These are phyloP conservation scores for Coemansia sp. DNA, from an alignment of 371 early-diverging fungal genomes.

Conservation along the genomic window DNA sequence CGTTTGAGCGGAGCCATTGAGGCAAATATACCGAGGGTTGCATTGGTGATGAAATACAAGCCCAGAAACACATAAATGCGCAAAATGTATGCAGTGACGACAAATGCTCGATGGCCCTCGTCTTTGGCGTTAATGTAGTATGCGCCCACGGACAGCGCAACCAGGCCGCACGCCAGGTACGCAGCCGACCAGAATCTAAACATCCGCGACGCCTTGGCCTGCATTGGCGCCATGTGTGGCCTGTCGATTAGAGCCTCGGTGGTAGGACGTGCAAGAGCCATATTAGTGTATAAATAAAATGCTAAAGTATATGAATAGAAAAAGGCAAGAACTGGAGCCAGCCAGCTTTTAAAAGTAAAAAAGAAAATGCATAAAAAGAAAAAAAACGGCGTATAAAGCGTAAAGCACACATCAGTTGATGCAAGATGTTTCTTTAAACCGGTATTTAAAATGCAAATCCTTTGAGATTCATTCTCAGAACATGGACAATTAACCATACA, in stretches of 20 bases:
- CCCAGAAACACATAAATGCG: constrained; percentile 32
- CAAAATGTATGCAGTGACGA: constrained; percentile 19
- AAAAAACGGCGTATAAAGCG: background rate
- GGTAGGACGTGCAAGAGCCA: background rate
- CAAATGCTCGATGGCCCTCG: constrained; percentile 16
- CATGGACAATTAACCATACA: constrained; percentile 35
- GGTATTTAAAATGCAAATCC: background rate
- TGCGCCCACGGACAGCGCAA: constrained; percentile 21
- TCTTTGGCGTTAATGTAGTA: constrained; percentile 22
- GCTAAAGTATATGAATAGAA: background rate
- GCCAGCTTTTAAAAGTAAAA: background rate
- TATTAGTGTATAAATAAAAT: background rate
- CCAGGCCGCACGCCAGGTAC: constrained; percentile 14
- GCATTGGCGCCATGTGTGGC: background rate
- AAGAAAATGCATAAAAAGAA: background rate
- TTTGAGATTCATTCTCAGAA: background rate
- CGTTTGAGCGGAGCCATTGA: constrained; percentile 33
- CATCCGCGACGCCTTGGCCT: constrained; percentile 1
- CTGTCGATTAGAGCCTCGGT: background rate
- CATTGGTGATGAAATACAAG: constrained; percentile 17
- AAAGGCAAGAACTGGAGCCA: background rate
- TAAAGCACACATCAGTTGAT: background rate
- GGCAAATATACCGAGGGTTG: constrained; percentile 25
- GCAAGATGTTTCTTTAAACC: background rate
- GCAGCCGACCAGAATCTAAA: constrained; percentile 6